Evolutionary conservation across 2,329 filamentous ascomycete species (phyloP).

Genomic region (Botrytis tulipae): DNA sequence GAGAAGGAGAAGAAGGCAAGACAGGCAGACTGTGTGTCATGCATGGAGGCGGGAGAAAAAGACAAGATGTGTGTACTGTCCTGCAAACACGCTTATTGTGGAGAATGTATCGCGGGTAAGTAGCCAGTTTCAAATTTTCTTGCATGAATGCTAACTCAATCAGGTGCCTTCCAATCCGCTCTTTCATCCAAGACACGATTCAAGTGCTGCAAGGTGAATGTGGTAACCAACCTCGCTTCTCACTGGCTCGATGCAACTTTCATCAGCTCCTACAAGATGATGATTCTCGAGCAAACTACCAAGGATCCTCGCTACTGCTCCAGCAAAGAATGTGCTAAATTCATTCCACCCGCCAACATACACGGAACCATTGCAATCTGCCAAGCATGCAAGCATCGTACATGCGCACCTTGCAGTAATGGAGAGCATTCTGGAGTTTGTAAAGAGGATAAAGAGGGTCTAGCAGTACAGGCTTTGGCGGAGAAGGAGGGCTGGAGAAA

Average conservation of each 20-base stretch:
- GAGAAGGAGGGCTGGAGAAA: constrained; percentile 33
- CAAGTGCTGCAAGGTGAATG: constrained; percentile 26
- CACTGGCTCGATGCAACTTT: constrained; percentile 22
- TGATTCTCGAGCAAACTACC: constrained; percentile 34
- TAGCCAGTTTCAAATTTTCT: background rate
- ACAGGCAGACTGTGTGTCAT: constrained; percentile 28
- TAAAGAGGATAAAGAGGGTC: constrained; percentile 32
- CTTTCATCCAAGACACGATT: constrained; percentile 26
- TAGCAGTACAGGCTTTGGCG: constrained; percentile 28
- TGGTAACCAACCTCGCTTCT: constrained; percentile 13
- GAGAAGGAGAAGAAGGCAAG: constrained; percentile 16
- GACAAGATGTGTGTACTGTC: constrained; percentile 23
- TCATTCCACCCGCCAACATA: constrained; percentile 33
- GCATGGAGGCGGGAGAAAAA: constrained; percentile 26
- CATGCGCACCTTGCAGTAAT: constrained; percentile 32
- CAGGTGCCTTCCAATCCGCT: constrained; percentile 29
- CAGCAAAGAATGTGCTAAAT: constrained; percentile 28
- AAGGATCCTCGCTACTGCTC: constrained; percentile 35
- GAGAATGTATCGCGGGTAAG: constrained; percentile 27
- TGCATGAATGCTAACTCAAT: background rate
- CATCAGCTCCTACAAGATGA: constrained; percentile 26
- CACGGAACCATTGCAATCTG: constrained; percentile 31
- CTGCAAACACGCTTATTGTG: constrained; percentile 30
- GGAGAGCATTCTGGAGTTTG: constrained; percentile 34
- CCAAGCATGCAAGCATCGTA: constrained; percentile 25